A percentile compares a stretch with the other conserved stretches of the same genome.
phyloP scores from a whole-genome alignment of 116 monocot genomes.

The Papilionanthe hybrid region DNA sequence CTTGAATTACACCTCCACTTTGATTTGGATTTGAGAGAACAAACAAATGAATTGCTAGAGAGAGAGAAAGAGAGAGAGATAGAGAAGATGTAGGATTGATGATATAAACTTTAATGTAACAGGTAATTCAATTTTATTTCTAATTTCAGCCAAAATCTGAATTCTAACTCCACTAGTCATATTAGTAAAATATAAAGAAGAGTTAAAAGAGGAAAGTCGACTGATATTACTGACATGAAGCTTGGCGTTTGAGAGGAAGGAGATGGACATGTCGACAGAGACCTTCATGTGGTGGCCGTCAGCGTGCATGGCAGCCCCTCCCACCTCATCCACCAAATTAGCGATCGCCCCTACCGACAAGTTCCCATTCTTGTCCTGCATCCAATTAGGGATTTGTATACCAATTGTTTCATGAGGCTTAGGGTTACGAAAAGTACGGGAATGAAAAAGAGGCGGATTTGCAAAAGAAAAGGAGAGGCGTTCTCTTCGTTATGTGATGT shows the following conservation, averaged over 20 bases:
- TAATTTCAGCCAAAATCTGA: neutral
- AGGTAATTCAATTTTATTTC: neutral
- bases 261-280: slow-evolving; percentile 72
- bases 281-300: slow-evolving; percentile 50
- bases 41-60: no score
- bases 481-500: neutral
- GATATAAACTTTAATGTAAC: no score
- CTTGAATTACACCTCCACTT: no score
- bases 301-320: slow-evolving; percentile 27
- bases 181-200: neutral
- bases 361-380: slow-evolving; percentile 45
- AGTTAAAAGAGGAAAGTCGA: neutral
- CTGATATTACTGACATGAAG: slow-evolving; percentile 25
- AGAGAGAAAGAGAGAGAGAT: no score
- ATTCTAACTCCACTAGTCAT: no score
- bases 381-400: neutral
- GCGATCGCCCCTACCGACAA: slow-evolving; percentile 63
- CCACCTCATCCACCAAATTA: slow-evolving; percentile 71
- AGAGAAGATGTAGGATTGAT: no score
- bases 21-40: no score
- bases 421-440: neutral
- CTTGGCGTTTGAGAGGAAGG: slow-evolving; percentile 43
- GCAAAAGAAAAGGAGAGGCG: neutral
- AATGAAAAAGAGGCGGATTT: neutral
- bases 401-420: neutral